phyloP scores from a whole-genome alignment of 768 basidiomycete genomes.

The Naganishia randhawae region DNA sequence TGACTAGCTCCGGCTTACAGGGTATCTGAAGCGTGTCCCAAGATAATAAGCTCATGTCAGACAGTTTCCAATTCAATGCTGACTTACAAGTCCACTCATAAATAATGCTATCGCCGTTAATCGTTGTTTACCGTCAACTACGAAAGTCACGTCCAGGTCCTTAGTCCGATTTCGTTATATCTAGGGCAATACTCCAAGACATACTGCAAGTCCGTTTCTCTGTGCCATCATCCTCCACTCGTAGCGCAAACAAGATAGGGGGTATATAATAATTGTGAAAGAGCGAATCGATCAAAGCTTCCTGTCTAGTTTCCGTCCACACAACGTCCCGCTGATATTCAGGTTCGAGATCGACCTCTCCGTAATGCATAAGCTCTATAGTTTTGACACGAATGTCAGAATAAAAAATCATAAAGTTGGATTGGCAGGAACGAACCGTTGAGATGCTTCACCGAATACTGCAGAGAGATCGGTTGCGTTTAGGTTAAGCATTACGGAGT shows the following conservation, averaged over 20 bases:
- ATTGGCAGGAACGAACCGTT: background rate
- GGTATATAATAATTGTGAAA: slow-evolving; percentile 31
- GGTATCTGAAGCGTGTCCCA: slow-evolving; percentile 12
- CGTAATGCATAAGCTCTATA: slow-evolving; percentile 20
- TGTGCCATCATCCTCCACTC: slow-evolving; percentile 19
- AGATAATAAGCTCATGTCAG: background rate
- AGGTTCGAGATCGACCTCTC: slow-evolving; percentile 27
- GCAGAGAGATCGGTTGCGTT: background rate
- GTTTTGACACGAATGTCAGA: background rate
- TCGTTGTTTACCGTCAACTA: slow-evolving; percentile 31
- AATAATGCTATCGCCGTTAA: slow-evolving; percentile 29
- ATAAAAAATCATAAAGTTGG: background rate
- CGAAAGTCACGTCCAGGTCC: background rate
- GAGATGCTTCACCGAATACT: slow-evolving; percentile 13
- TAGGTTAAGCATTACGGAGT: too few species aligned
- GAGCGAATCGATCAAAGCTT: slow-evolving; percentile 28
- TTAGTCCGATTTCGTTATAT: background rate
- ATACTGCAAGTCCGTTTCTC: slow-evolving; percentile 28
- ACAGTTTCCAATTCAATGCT: background rate
- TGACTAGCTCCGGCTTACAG: slow-evolving; percentile 7
- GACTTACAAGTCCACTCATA: slow-evolving; percentile 28
- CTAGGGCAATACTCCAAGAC: background rate
- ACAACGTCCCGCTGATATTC: slow-evolving; percentile 32
- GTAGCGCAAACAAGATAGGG: slow-evolving; percentile 25
- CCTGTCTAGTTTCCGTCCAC: slow-evolving; percentile 27